Conservation (phyloP, 2,329 filamentous ascomycete genomes). For the Aspergillus candidus region DNA sequence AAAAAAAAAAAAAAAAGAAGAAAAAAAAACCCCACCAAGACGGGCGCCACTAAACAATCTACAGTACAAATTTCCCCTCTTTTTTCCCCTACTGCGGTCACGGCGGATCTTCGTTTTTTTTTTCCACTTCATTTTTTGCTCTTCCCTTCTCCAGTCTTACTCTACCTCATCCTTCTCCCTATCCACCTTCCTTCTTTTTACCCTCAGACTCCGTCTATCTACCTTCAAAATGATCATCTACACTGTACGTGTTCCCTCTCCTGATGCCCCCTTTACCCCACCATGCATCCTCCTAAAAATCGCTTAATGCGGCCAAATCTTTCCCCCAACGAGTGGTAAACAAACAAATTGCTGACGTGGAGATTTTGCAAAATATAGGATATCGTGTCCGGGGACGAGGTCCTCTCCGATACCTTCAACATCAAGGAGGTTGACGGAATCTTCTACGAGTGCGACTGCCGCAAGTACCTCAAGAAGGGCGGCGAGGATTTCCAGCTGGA, state of each 20-base stretch:
- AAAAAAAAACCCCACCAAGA: slow-evolving; percentile 15
- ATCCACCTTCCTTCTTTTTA: slow-evolving; percentile 22
- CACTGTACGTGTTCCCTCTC: slow-evolving; percentile 46
- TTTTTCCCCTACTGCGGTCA: slow-evolving; percentile 19
- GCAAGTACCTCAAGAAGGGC: slow-evolving; percentile 74
- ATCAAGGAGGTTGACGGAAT: slow-evolving; percentile 72
- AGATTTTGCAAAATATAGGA: slow-evolving; percentile 54
- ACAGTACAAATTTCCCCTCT: slow-evolving; percentile 25
- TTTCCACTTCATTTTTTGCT: slow-evolving; percentile 27
- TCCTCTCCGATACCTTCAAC: slow-evolving; percentile 92
- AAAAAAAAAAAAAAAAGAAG: slow-evolving; percentile 6
- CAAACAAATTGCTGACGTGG: slow-evolving; percentile 7
- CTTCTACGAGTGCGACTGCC: slow-evolving; percentile 86
- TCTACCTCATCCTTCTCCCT: slow-evolving; percentile 21
- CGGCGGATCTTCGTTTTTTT: slow-evolving; percentile 11
- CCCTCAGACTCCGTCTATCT: slow-evolving; percentile 9
- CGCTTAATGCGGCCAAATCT: neutral
- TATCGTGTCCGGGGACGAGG: slow-evolving; percentile 81
- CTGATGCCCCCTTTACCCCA: slow-evolving; percentile 5
- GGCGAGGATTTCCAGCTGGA: slow-evolving; percentile 55
- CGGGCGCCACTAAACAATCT: slow-evolving; percentile 22
- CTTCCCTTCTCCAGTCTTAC: slow-evolving; percentile 14
- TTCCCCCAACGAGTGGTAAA: neutral
- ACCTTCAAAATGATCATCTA: slow-evolving; percentile 66
- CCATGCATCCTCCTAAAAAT: slow-evolving; percentile 1